Conservation (phyloP, 345 rosid genomes). For the Cardiospermum halicacabum region DNA sequence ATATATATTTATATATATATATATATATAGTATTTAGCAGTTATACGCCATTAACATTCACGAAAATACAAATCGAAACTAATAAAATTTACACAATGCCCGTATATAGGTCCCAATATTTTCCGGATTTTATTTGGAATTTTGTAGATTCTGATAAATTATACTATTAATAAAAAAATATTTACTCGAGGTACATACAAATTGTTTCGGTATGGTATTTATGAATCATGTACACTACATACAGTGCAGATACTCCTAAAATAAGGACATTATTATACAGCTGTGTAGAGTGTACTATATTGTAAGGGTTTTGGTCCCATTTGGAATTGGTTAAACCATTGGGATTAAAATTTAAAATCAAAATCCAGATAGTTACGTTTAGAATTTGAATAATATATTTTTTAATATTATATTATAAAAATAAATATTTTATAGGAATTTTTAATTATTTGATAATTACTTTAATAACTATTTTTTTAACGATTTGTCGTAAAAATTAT, state of each 20-base stretch:
- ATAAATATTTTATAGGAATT: no score
- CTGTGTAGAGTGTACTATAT: neutral
- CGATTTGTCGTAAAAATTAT: no score
- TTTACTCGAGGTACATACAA: no score
- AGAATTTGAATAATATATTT: no score
- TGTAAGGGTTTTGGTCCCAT: neutral
- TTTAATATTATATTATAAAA: no score
- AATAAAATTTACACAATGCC: no score
- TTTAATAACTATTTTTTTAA: no score
- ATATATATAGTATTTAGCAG: constrained; percentile 56
- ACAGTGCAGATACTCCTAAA: constrained; percentile 2
- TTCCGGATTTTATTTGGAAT: neutral
- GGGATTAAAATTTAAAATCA: no score
- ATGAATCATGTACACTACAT: neutral
- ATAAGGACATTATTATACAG: constrained; percentile 9
- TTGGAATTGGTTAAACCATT: constrained; percentile 1
- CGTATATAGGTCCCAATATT: neutral
- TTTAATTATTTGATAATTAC: no score
- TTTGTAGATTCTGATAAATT: neutral
- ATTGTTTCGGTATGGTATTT: neutral
- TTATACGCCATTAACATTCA: constrained; percentile 10
- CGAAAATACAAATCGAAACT: no score
- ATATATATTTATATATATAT: no score
- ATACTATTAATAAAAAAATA: neutral
- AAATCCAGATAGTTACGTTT: no score